These are phyloP conservation scores for Lepidium didymum DNA, from an alignment of 345 rosid species.

Conservation along the genomic window DNA sequence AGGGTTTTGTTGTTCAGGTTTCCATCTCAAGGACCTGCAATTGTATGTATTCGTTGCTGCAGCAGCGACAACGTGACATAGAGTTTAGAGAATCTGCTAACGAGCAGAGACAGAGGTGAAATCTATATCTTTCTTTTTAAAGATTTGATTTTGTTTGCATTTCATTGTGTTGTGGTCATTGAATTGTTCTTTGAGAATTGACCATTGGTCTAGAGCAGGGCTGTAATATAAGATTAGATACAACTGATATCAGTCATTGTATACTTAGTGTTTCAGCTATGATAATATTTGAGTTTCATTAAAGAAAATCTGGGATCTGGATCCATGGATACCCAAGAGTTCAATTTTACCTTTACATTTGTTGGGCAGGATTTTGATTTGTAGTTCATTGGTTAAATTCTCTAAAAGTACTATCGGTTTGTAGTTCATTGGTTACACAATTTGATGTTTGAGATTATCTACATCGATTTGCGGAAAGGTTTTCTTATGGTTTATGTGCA, in stretches of 20 bases:
- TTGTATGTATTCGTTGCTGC: conserved; percentile 78
- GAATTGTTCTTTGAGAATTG: not conserved
- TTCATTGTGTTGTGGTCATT: not conserved
- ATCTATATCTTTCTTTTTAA: not conserved
- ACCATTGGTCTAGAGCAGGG: not conserved
- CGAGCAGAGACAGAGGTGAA: conserved; percentile 86
- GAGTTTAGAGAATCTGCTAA: conserved; percentile 93
- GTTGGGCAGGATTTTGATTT: not conserved
- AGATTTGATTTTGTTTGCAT: not conserved
- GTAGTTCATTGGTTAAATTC: not conserved
- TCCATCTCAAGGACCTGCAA: conserved; percentile 94
- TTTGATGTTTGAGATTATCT: not conserved
- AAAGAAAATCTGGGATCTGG: not conserved
- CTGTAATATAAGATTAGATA: not conserved
- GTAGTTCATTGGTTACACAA: not conserved
- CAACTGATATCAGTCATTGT: not conserved
- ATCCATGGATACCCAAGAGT: not conserved
- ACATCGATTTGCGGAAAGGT: not conserved
- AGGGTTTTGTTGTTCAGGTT: conserved; percentile 42
- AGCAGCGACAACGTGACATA: conserved; percentile 82
- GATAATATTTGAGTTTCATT: not conserved
- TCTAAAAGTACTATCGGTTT: not conserved
- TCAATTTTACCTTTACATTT: not conserved
- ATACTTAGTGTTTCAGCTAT: conserved; percentile 12
- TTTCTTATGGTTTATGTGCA: not conserved